Conservation (phyloP, 305 asterid genomes). For the Lippia alba region DNA sequence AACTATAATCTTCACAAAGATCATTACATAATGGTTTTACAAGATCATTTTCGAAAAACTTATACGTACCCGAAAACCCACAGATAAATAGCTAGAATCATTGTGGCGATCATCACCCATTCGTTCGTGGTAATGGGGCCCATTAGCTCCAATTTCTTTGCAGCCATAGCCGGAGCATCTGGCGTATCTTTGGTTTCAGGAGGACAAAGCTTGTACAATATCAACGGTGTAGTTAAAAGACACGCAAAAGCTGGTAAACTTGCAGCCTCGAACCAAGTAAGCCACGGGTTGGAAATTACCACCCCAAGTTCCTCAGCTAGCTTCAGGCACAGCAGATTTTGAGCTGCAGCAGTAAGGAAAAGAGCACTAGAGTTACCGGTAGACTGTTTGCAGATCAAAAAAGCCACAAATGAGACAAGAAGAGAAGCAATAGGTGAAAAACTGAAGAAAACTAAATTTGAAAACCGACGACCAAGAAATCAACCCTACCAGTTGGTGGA, state of each 20-base stretch:
- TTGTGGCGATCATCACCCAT: slow-evolving; percentile 72
- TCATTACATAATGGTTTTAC: neutral
- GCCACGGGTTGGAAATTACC: slow-evolving; percentile 68
- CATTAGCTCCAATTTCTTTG: slow-evolving; percentile 63
- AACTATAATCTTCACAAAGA: neutral
- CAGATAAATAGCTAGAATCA: slow-evolving; percentile 79
- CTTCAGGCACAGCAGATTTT: slow-evolving; percentile 79
- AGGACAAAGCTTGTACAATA: slow-evolving; percentile 72
- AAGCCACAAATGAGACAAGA: slow-evolving; percentile 37
- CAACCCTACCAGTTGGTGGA: neutral
- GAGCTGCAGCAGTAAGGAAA: slow-evolving; percentile 95
- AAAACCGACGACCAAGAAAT: neutral
- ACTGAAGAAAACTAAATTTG: slow-evolving; percentile 10
- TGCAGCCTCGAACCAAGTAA: slow-evolving; percentile 84
- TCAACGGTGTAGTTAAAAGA: slow-evolving; percentile 66
- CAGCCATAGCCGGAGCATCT: slow-evolving; percentile 82
- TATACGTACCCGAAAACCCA: slow-evolving; percentile 78
- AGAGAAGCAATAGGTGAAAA: neutral
- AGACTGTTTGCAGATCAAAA: slow-evolving; percentile 62
- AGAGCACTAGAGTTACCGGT: slow-evolving; percentile 95
- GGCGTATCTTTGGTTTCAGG: slow-evolving; percentile 88
- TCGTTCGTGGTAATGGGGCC: slow-evolving; percentile 75
- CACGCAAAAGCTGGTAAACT: slow-evolving; percentile 71
- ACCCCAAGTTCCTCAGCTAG: slow-evolving; percentile 86
- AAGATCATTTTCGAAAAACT: neutral